A percentile compares a stretch with the other conserved stretches of the same genome.
Conservation (phyloP, 139 green algal genomes). For the Micractinium sp. region DNA sequence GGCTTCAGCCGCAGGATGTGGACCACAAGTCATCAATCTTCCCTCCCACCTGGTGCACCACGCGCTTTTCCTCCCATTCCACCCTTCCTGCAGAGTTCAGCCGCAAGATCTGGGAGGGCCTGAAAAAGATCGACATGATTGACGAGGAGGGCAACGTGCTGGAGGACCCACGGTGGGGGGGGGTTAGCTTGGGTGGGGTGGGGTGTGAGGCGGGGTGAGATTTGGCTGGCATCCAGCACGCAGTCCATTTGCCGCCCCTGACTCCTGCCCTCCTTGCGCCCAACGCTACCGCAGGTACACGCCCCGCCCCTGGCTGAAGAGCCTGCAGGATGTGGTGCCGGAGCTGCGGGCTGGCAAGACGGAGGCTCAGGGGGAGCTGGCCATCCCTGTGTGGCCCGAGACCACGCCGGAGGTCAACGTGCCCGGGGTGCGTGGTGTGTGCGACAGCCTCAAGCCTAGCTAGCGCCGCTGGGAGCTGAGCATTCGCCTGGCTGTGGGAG, state of each 20-base stretch:
- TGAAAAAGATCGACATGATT: conserved; percentile 22
- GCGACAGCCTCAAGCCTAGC: no score
- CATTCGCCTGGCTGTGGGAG: no score
- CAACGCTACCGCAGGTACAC: conserved; percentile 13
- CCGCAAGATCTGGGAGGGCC: neutral
- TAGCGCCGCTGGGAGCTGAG: no score
- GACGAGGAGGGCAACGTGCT: conserved; percentile 28
- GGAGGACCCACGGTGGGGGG: conserved; percentile 6
- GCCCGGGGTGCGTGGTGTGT: neutral
- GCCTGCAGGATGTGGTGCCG: conserved; percentile 1
- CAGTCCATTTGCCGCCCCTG: neutral
- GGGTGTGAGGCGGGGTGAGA: neutral
- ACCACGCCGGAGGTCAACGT: neutral
- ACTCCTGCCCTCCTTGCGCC: neutral
- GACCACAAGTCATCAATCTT: neutral
- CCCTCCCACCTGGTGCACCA: neutral
- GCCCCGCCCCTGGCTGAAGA: conserved; percentile 19
- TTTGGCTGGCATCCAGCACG: neutral
- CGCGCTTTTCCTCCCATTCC: neutral
- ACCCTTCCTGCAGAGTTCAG: neutral
- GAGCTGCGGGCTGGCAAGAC: neutral
- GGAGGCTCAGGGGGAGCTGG: neutral
- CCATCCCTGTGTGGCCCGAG: neutral
- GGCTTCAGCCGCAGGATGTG: no score
- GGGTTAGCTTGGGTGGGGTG: neutral